phyloP scores from a whole-genome alignment of 2,329 filamentous ascomycete species.

The Sclerotinia minor region DNA sequence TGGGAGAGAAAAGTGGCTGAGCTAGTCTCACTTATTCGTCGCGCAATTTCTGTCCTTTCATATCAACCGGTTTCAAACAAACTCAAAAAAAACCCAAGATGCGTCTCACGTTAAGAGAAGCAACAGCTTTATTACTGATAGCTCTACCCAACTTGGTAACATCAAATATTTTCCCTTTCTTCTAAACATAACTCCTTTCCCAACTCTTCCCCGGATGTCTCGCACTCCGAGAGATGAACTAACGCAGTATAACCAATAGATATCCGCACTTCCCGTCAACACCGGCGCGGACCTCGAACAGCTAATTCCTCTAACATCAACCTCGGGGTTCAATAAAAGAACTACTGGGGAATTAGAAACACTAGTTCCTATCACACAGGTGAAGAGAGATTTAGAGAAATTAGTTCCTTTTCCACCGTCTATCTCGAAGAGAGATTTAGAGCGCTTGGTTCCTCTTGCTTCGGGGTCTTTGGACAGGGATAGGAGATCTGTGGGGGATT shows the following conservation, averaged over 20 bases:
- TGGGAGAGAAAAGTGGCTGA: background rate
- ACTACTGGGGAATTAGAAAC: background rate
- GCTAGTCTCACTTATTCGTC: background rate
- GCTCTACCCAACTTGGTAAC: constrained; percentile 8
- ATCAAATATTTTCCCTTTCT: background rate
- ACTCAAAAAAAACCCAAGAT: background rate
- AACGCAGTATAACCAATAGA: background rate
- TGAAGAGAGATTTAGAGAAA: background rate
- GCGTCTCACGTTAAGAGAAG: constrained; percentile 13
- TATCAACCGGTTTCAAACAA: background rate
- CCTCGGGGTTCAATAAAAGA: background rate
- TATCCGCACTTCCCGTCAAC: constrained; percentile 10
- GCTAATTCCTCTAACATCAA: background rate
- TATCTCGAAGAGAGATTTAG: background rate
- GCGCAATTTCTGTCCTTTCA: too few relatives aligned
- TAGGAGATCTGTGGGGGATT: background rate
- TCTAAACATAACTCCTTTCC: too few relatives aligned
- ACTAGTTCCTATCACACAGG: background rate
- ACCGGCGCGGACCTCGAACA: background rate
- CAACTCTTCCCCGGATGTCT: too few relatives aligned
- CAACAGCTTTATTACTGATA: constrained; percentile 1
- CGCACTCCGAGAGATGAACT: background rate
- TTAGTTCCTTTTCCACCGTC: background rate
- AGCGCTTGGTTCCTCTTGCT: background rate
- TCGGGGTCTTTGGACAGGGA: too few relatives aligned